These are phyloP conservation scores for Globisporangium nunn DNA, from an alignment of 352 stramenopile species.

Conservation along the genomic window DNA sequence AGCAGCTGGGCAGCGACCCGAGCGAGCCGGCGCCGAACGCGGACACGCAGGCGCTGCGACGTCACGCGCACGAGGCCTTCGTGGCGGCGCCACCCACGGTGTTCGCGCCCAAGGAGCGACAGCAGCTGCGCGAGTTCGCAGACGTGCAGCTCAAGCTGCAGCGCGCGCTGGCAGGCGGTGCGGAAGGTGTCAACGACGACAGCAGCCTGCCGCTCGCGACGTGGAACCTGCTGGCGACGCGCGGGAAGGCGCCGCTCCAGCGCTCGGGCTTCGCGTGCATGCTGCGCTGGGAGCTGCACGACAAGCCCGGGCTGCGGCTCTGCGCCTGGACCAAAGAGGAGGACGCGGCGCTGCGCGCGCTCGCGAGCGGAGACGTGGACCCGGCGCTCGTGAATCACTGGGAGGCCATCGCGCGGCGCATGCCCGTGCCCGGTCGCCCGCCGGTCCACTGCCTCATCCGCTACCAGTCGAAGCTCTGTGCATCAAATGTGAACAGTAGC, in stretches of 20 bases:
- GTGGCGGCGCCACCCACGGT: conserved; percentile 30
- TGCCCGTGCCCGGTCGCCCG: conserved; percentile 39
- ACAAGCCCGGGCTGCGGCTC: conserved; percentile 42
- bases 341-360: conserved; percentile 25
- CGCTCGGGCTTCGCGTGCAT: conserved; percentile 65
- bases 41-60: conserved; percentile 42
- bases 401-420: conserved; percentile 36
- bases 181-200: neutral
- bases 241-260: conserved; percentile 30
- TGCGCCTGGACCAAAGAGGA: conserved; percentile 52
- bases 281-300: conserved; percentile 66
- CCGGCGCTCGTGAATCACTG: conserved; percentile 37
- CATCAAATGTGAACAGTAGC: conserved; percentile 27
- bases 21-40: conserved; percentile 40
- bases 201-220: conserved; percentile 25
- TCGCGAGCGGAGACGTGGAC: conserved; percentile 37
- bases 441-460: conserved; percentile 45
- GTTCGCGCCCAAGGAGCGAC: conserved; percentile 55
- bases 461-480: conserved; percentile 47
- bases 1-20: conserved; percentile 3
- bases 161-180: conserved; percentile 5
- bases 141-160: conserved; percentile 17
- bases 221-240: conserved; percentile 41
- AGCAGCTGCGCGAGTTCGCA: conserved; percentile 44
- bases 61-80: conserved; percentile 57